phyloP scores from a whole-genome alignment of 495 filamentous ascomycete species.

The Amphirosellinia nigrospora region DNA sequence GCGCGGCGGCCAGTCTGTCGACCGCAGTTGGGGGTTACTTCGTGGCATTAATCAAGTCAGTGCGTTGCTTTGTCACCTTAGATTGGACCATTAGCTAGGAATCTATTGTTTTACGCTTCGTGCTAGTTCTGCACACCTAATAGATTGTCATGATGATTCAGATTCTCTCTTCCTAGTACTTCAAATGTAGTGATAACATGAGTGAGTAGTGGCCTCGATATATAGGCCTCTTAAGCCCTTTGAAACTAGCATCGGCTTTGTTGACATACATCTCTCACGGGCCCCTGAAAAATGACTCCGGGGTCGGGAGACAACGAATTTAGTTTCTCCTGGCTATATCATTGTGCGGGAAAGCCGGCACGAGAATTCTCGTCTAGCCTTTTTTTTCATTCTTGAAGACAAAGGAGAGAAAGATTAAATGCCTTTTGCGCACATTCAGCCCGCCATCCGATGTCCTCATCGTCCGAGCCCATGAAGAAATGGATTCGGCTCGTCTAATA shows the following conservation, averaged over 20 bases:
- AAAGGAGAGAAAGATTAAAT: background rate
- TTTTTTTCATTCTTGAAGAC: too few relatives aligned
- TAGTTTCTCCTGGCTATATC: background rate
- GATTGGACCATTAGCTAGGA: background rate
- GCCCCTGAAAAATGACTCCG: background rate
- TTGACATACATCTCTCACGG: background rate
- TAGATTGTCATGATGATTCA: background rate
- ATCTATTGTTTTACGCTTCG: slow-evolving; percentile 12
- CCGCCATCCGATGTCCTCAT: background rate
- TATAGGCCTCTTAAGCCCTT: background rate
- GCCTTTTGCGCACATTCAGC: background rate
- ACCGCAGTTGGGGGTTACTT: slow-evolving; percentile 1
- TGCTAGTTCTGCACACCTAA: background rate
- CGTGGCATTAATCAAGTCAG: background rate
- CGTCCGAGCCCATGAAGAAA: background rate
- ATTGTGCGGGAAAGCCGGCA: background rate
- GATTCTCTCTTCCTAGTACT: background rate
- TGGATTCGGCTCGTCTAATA: background rate
- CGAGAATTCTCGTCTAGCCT: background rate
- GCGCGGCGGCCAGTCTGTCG: slow-evolving; percentile 1
- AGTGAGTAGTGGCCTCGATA: background rate
- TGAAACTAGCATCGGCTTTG: background rate
- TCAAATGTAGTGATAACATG: background rate
- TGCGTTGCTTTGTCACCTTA: slow-evolving; percentile 13
- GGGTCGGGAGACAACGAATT: background rate